Base-by-base conservation (phyloP, 805 yeast species). In the Candida michaelii region DNA sequence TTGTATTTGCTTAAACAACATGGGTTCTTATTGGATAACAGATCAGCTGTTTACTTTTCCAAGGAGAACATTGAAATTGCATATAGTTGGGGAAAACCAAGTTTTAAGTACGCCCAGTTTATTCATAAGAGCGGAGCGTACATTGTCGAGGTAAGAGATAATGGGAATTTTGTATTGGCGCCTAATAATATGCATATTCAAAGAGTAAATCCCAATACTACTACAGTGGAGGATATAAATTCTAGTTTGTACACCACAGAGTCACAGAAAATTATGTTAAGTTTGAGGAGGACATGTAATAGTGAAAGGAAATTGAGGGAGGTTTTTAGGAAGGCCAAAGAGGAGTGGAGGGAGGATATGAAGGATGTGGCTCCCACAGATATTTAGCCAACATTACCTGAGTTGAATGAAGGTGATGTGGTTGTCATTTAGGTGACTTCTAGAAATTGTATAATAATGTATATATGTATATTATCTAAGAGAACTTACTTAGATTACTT, bases 1-100 rank as follows among this genome's bases (percentile, higher is more conserved):
- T 77, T 85, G 46, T 84, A 79, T 54, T 65, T 91, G 18, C 68
- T 93, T 47, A 82, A 80, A 46, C 69, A 65, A 27, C 69, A 83
- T 13, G 96, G 88, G 2, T 93, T 89, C 59, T 69, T 88, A 44
- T 68, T 89, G 44, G 99, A 93, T 56, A 84, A 85, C 54, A 69
- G 95, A 42, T 83, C 95, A 1, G 79, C 93, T 0, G 63, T 73
- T 14, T 81, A 81, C 50, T 75, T 86, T 60, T 60, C 55, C 57
- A 71, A 72, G 37, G 75, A 70, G 32, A 58, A 66, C 33, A 78
- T 86, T 52, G 89, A 87, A 34, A 82, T 90, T 15, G 58, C 71
- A 13, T 91, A 89, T 60, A 85, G 96, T 14, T 91, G 98, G 98
- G 98, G 98, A 2, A 77, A 73, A 44, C 95, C 96, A 1, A 71